phyloP scores from a whole-genome alignment of 225 moss, liverwort and hornwort species.

The Physcomitrellopsis africana region DNA sequence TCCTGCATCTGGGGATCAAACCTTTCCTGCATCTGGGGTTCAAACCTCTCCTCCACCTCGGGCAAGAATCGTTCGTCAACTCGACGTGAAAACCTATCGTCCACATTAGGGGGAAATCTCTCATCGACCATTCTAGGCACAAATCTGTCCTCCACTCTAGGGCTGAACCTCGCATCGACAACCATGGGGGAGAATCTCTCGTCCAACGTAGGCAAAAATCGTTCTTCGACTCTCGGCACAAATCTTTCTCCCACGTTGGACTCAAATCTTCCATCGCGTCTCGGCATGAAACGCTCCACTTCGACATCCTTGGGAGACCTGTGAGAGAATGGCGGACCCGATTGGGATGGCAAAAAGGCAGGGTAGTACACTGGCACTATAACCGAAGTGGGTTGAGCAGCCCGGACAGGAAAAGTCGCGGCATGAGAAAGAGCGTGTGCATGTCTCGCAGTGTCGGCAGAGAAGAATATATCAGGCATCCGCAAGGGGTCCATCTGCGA shows the following conservation, averaged over 20 bases:
- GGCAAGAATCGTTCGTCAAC: too few species aligned
- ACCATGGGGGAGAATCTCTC: constrained; percentile 20
- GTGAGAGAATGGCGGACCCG: constrained; percentile 21
- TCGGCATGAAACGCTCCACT: constrained; percentile 4
- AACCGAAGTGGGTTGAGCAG: constrained; percentile 34
- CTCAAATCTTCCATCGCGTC: constrained; percentile 24
- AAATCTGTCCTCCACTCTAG: neutral
- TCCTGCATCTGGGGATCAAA: too few species aligned
- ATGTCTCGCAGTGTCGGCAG: constrained; percentile 29
- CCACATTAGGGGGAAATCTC: too few species aligned
- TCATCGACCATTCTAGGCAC: too few species aligned
- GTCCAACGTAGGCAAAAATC: constrained; percentile 7
- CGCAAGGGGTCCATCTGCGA: constrained; percentile 44
- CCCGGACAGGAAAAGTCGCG: constrained; percentile 28
- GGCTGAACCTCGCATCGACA: constrained; percentile 21
- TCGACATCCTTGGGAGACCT: constrained; percentile 23
- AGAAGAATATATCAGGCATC: constrained; percentile 55
- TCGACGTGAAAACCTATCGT: too few species aligned
- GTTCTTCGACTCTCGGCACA: neutral
- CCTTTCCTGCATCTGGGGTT: too few species aligned
- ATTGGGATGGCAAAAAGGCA: constrained; percentile 29
- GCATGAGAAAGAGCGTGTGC: constrained; percentile 24
- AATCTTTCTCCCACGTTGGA: constrained; percentile 26
- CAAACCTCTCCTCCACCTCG: too few species aligned
- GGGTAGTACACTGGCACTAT: constrained; percentile 44